Evolutionary conservation across 192 early-diverging fungal genomes (phyloP).

Genomic region (Haplosporangium gracile): DNA sequence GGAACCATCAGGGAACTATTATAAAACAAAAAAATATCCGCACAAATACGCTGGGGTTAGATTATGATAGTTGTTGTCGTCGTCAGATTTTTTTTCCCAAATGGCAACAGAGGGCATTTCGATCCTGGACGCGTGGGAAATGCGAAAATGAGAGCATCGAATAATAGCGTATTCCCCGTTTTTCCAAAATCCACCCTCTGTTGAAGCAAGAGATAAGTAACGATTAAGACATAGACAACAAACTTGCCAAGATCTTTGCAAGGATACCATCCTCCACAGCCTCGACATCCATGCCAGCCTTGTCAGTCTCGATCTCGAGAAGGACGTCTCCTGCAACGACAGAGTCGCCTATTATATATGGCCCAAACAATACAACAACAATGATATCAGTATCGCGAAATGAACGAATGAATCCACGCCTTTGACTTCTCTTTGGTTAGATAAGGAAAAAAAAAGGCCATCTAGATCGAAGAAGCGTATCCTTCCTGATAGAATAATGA

Average conservation of each 20-base stretch:
- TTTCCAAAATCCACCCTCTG: not conserved
- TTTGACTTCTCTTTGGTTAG: not conserved
- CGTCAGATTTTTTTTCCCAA: not conserved
- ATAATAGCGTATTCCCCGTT: not conserved
- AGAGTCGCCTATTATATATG: constrained; percentile 75
- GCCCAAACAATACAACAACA: not conserved
- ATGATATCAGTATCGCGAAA: constrained; percentile 3
- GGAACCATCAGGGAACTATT: constrained; percentile 68
- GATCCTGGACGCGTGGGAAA: constrained; percentile 8
- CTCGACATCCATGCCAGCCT: constrained; percentile 99
- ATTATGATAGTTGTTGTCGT: not conserved
- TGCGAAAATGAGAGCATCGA: constrained; percentile 4
- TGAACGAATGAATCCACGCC: not conserved
- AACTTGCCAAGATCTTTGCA: constrained; percentile 88
- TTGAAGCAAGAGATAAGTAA: not conserved
- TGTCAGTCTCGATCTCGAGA: constrained; percentile 97
- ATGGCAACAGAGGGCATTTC: not conserved
- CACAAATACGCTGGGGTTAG: not conserved
- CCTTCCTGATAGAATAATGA: not conserved
- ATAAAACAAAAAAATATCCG: not conserved
- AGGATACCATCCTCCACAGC: constrained; percentile 96
- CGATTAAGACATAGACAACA: not conserved
- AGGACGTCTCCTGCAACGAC: constrained; percentile 93
- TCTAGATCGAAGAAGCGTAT: not conserved
- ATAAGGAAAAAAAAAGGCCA: not conserved